Conservation (phyloP, 306 rosid species). For the Castanea crenata region DNA sequence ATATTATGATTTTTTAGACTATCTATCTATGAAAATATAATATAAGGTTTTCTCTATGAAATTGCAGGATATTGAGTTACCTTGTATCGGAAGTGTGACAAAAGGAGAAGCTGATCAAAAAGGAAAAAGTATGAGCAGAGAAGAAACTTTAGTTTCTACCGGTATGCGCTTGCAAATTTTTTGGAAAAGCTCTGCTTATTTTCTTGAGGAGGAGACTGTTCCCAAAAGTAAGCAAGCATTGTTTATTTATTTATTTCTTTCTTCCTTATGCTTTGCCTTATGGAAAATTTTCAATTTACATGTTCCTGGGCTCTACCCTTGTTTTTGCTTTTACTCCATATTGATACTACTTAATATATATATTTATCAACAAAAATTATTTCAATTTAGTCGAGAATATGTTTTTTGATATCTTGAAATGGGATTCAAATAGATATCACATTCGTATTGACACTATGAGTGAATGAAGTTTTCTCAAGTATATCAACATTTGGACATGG, state of each 20-base stretch:
- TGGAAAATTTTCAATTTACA: neutral
- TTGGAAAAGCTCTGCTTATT: constrained; percentile 56
- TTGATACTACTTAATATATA: too few species aligned
- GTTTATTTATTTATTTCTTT: neutral
- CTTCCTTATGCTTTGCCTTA: neutral
- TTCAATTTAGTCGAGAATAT: too few species aligned
- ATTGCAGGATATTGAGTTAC: constrained; percentile 45
- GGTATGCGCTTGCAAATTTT: constrained; percentile 21
- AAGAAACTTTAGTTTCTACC: constrained; percentile 18
- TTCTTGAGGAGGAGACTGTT: constrained; percentile 43
- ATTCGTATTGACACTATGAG: neutral
- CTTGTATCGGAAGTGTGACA: constrained; percentile 25
- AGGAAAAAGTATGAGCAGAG: constrained; percentile 6
- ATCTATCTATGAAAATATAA: too few species aligned
- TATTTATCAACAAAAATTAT: too few species aligned
- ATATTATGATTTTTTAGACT: neutral
- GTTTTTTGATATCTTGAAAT: neutral
- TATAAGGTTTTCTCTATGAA: neutral
- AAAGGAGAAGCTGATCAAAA: neutral
- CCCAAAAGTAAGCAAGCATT: constrained; percentile 29
- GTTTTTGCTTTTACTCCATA: too few species aligned
- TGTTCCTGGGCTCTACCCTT: neutral
- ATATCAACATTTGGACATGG: too few species aligned
- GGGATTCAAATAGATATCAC: neutral
- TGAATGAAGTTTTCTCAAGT: neutral